Percentiles rank a stretch among this genome's conserved stretches.
phyloP scores from a whole-genome alignment of 768 basidiomycete genomes.

The Macrolepiota fuliginosa region DNA sequence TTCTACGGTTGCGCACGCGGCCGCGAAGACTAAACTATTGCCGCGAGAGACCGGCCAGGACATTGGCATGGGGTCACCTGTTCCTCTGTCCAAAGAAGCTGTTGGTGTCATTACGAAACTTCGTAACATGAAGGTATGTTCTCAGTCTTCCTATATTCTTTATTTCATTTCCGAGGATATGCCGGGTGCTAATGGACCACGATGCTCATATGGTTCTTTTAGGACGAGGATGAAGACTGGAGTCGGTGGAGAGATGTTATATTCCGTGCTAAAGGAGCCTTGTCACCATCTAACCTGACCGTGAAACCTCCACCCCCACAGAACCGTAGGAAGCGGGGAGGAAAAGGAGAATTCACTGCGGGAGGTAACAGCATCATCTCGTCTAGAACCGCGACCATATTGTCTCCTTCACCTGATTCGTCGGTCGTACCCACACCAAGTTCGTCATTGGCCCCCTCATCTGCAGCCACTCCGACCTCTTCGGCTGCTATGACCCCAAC shows the following conservation, averaged over 20 bases:
- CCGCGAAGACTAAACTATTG: constrained; percentile 41
- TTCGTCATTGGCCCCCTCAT: not conserved
- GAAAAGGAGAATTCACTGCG: constrained; percentile 40
- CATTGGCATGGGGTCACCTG: constrained; percentile 85
- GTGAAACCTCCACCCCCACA: constrained; percentile 56
- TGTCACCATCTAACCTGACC: constrained; percentile 42
- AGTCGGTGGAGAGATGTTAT: constrained; percentile 85
- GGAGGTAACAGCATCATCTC: constrained; percentile 18
- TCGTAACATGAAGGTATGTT: constrained; percentile 75
- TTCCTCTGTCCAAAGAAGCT: constrained; percentile 73
- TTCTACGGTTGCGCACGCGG: constrained; percentile 12
- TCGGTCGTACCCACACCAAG: not conserved
- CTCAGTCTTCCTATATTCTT: constrained; percentile 2
- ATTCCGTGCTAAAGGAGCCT: constrained; percentile 68
- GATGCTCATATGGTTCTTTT: not conserved
- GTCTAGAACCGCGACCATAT: not conserved
- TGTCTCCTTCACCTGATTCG: not conserved
- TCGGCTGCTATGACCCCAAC: constrained; percentile 18
- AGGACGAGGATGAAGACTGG: constrained; percentile 90
- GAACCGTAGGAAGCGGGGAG: constrained; percentile 59
- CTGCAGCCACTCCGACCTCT: constrained; percentile 8
- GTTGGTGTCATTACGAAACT: constrained; percentile 75
- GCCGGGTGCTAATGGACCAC: not conserved
- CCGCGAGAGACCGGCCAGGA: constrained; percentile 86
- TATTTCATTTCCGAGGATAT: not conserved